phyloP scores from a whole-genome alignment of 805 yeast species.

The Kodamaea neixiangensis region DNA sequence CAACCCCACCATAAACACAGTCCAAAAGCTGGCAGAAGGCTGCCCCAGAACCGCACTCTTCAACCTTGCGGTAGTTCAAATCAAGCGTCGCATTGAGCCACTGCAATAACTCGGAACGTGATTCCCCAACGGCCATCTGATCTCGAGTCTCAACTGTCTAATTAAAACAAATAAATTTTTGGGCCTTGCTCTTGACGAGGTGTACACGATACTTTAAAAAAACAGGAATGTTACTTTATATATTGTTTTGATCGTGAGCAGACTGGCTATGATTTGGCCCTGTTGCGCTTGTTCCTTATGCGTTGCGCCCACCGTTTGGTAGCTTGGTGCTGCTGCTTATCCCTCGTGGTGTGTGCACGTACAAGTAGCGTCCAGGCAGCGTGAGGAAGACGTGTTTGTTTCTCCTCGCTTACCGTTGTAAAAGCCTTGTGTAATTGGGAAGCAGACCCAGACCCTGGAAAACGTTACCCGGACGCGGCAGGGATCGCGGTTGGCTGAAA shows the following conservation, averaged over 20 bases:
- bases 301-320: no score
- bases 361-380: no score
- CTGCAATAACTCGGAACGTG: constrained; percentile 76
- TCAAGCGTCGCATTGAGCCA: constrained; percentile 81
- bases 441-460: no score
- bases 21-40: constrained; percentile 92
- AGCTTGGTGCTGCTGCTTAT: no score
- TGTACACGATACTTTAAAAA: neutral
- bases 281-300: no score
- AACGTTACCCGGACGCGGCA: constrained; percentile 1
- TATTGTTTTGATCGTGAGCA: neutral
- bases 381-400: no score
- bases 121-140: constrained; percentile 52
- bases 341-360: no score
- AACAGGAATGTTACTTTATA: neutral
- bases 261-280: no score
- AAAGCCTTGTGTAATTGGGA: no score
- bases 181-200: constrained; percentile 3
- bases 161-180: neutral
- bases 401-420: no score
- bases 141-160: neutral
- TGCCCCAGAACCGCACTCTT: constrained; percentile 95
- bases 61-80: constrained; percentile 72
- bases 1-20: constrained; percentile 78
- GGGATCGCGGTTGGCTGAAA: neutral